Conservation (phyloP, 2,329 filamentous ascomycete species). For the Hypocreales sp. region DNA sequence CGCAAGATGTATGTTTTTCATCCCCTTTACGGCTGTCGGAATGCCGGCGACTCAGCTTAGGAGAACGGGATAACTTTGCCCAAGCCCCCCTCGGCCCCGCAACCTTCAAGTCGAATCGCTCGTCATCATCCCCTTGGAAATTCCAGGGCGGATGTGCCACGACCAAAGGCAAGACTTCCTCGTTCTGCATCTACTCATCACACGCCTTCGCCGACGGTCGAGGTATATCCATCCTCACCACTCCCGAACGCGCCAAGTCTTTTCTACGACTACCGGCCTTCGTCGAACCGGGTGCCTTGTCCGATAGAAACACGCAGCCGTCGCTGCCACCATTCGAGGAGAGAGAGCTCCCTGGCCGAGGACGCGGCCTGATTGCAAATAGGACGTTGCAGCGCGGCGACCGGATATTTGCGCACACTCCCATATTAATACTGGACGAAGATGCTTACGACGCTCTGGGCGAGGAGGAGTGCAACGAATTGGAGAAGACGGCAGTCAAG, state of each 20-base stretch:
- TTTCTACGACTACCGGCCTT: slow-evolving; percentile 14
- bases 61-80: no score
- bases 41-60: no score
- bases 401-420: slow-evolving; percentile 5
- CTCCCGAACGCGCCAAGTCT: slow-evolving; percentile 13
- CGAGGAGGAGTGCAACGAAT: not conserved
- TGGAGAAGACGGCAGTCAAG: slow-evolving; percentile 3
- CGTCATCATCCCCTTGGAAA: no score
- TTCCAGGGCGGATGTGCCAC: not conserved
- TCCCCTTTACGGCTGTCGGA: no score
- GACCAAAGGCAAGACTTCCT: not conserved
- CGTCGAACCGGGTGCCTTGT: slow-evolving; percentile 5
- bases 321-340: slow-evolving; percentile 8
- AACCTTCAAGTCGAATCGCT: no score
- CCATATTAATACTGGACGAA: slow-evolving; percentile 4
- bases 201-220: slow-evolving; percentile 17
- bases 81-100: no score
- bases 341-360: slow-evolving; percentile 9
- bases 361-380: slow-evolving; percentile 11
- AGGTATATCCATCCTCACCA: slow-evolving; percentile 23
- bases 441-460: slow-evolving; percentile 1
- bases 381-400: slow-evolving; percentile 8
- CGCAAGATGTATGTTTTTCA: no score
- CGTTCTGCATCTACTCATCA: slow-evolving; percentile 19
- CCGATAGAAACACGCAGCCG: slow-evolving; percentile 1